These are phyloP conservation scores for Fomitiporia mediterranea DNA, from an alignment of 1,284 basidiomycete species.

Conservation along the genomic window DNA sequence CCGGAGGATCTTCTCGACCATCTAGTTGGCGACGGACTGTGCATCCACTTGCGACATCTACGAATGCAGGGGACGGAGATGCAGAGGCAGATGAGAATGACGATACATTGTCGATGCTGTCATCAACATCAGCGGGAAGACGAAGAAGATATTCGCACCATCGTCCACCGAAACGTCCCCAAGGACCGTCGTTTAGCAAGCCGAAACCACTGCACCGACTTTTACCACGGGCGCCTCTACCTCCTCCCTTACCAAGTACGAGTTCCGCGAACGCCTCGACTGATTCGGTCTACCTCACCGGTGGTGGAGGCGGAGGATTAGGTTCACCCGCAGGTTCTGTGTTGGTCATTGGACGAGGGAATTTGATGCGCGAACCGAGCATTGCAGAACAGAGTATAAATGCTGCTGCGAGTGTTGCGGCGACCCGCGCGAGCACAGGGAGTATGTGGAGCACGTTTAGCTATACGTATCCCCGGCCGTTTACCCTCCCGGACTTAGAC, in stretches of 20 bases:
- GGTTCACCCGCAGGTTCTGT: conserved; percentile 7
- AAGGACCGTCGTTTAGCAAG: neutral
- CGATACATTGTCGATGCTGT: conserved; percentile 15
- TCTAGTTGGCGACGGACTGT: conserved; percentile 10
- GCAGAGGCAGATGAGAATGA: neutral
- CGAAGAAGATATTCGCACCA: neutral
- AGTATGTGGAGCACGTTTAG: conserved; percentile 15
- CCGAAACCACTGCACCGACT: neutral
- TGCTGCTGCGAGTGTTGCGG: conserved; percentile 19
- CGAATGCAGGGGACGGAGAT: neutral
- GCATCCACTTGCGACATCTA: neutral
- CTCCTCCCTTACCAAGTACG: neutral
- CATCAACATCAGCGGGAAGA: neutral
- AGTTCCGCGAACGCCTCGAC: neutral
- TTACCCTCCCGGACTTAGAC: conserved; percentile 18
- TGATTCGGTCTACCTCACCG: neutral
- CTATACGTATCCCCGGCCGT: conserved; percentile 17
- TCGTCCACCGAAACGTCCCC: neutral
- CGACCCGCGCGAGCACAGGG: conserved; percentile 19
- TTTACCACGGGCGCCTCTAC: neutral
- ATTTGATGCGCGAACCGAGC: conserved; percentile 11
- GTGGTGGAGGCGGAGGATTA: neutral
- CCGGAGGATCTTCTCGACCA: neutral
- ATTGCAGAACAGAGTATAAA: conserved; percentile 14
- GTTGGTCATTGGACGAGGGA: conserved; percentile 10